Conservation (phyloP, 1,284 basidiomycete genomes). For the Leucoagaricus sp. region DNA sequence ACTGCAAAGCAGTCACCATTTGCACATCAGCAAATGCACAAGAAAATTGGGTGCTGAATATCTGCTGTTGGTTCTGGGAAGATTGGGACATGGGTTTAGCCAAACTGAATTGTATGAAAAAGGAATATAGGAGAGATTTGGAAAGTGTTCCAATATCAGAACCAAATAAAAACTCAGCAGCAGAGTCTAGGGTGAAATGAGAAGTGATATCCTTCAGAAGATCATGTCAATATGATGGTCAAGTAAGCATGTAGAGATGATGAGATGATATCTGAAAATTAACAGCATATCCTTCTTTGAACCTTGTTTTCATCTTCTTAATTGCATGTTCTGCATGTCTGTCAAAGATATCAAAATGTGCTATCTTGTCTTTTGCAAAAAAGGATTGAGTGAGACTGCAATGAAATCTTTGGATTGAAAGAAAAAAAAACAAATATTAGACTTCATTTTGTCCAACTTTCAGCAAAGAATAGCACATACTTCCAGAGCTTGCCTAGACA, state of each 20-base stretch:
- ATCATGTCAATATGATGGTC: no score
- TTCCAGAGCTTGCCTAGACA: no score
- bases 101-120: conserved; percentile 24
- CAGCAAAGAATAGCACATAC: no score
- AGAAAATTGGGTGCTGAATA: conserved; percentile 34
- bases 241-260: no score
- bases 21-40: conserved; percentile 37
- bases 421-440: no score
- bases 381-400: no score
- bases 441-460: no score
- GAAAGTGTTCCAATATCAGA: conserved; percentile 36
- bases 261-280: conserved; percentile 41
- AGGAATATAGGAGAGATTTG: conserved; percentile 38
- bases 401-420: no score
- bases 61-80: conserved; percentile 15
- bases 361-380: no score
- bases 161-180: conserved; percentile 45
- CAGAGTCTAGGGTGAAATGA: conserved; percentile 48
- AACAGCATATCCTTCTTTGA: conserved; percentile 44
- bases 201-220: conserved; percentile 36
- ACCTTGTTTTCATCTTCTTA: conserved; percentile 35
- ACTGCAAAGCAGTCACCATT: conserved; percentile 24
- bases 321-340: conserved; percentile 40
- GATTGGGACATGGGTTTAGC: no score
- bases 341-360: conserved; percentile 56